Evolutionary conservation across 2,329 filamentous ascomycete species (phyloP), one percentile per base, ranked within the genome.

Genomic region (Chaetomium sp.): DNA sequence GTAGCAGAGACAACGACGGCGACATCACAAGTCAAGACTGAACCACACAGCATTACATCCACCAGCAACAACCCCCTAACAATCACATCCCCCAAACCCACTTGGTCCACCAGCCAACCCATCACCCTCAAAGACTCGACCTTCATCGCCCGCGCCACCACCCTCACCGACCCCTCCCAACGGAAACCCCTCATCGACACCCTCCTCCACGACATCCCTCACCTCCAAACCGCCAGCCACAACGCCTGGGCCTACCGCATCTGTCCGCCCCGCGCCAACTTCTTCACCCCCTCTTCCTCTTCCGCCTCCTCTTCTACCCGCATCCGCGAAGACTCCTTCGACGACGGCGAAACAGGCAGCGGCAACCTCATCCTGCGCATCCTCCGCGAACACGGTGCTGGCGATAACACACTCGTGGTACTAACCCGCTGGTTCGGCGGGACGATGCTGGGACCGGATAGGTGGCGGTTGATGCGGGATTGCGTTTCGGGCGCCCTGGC

Each of bases 361-460:
- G 82, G 82, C 35, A 75, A 76, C 19, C 77, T 85, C 48, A 69
- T 85, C 56, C 71, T 85, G 12, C 73, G 76, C 37, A 65, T 81
- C 34, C 72, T 85, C 69, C 73, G 76, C 52, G 78, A 80, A 56
- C 71, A 75, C 5, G 70, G 76, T 48, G 68, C 78, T 4, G 72
- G 75, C 10, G 76, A 81, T 27, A 27, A 27, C 60, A 77, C 76
- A 0, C 65, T 85, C 1, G 76, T 85, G 11, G 79, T 86, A 6
- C 74, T 85, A 62, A 81, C 79, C 12, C 72, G 82, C 38, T 86
- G 81, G 81, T 86, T 79, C 58, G 82, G 82, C 19, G 82, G 82
- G 6, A 70, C 81, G 8, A 76, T 85, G 74, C 73, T 86, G 2
- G 82, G 82, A 0, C 76, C 79, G 0, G 82, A 85, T 62, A 75